Evolutionary conservation across 1,139 yeast species (phyloP).

Genomic region (Diutina pseudorugosa): DNA sequence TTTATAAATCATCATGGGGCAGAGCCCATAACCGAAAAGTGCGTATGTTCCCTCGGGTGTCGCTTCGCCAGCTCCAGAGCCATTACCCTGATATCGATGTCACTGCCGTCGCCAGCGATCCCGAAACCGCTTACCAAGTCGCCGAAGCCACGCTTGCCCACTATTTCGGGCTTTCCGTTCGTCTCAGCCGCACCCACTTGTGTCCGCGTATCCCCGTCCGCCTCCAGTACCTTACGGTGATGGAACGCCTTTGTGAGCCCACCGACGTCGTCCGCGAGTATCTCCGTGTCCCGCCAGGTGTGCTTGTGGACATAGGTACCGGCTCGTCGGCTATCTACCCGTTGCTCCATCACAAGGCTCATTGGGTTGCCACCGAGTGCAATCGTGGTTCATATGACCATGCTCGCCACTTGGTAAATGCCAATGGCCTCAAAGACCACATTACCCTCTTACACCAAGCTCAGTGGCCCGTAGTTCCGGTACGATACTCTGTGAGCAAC

Average conservation of each 20-base stretch:
- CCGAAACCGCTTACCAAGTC: neutral
- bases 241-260: neutral
- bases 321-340: neutral
- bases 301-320: neutral
- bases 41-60: neutral
- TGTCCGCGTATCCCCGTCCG: neutral
- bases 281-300: neutral
- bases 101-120: neutral
- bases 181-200: neutral
- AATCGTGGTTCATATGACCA: neutral
- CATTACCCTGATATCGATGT: neutral
- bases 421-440: neutral
- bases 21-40: neutral
- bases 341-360: neutral
- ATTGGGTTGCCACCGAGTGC: neutral
- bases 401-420: neutral
- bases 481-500: neutral
- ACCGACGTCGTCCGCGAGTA: neutral
- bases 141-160: conserved; percentile 1
- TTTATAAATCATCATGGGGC: too few relatives aligned
- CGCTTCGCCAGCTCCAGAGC: neutral
- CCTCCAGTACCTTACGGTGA: neutral
- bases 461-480: neutral
- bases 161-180: neutral
- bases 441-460: neutral